Base-by-base conservation (phyloP, 164 flowering plant genomes). In the Umbilicus rupestris region DNA sequence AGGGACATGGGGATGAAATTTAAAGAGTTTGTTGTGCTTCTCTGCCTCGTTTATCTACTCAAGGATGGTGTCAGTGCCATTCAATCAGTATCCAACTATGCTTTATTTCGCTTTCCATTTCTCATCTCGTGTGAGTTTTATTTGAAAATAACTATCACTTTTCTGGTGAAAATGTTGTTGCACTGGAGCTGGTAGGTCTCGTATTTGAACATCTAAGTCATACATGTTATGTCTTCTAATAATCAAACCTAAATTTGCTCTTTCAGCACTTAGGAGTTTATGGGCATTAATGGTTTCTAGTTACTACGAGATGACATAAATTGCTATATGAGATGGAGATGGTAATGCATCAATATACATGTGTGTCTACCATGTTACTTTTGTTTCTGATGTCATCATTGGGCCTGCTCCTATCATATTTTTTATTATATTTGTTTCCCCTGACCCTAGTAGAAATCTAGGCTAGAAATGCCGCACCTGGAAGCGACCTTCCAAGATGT, bases 21-120 rank as follows among this genome's bases (percentile, higher is more conserved):
- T 78, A 91, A 81, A 73, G 99, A 94, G 75, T 91, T 94, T 79
- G 79, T 94, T 41, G 96, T 94, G 20, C 97, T 94, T 69, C 88
- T 94, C 46, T 91, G 99, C 84, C 93, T 89, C 39, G 93, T 87
- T 67, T 84, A 85, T 77, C 97, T 94, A 78, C 87, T 94, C 62
- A 84, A 87, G 87, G 89, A 88, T 64, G 84, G 35, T 37, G 33
- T 12, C 3, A 26, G 33, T 28, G 17, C 33, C 33, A 28, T 55
- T 28, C 60, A 55, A 12, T 55, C 60, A 55, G 60, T 55, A 55
- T 55, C 60, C 31, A 3, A 28, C 60, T 55, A 11, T 12, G 31
- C 33, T 28, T 55, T 26, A 55, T 28, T 55, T 55, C 28, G 17
- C 29, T 11, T 41, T 41, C 16, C 44, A 41, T 24, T 24, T 47